These are phyloP conservation scores for Melastoma candidum DNA, from an alignment of 441 rosid genomes.

Conservation along the genomic window DNA sequence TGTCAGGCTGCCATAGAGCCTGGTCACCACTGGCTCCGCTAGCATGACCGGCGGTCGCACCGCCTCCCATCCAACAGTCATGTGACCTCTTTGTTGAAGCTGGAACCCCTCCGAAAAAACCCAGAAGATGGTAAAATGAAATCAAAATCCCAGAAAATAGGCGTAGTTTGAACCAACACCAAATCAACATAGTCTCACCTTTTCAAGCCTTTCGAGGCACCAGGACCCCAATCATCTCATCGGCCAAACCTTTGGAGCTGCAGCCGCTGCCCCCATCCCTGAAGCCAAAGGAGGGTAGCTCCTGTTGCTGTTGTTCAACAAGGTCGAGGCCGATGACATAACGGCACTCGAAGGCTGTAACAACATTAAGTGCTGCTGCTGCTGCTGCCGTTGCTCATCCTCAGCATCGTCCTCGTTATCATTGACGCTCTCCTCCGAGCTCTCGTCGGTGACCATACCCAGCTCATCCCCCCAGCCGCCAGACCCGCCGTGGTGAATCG, in stretches of 20 bases:
- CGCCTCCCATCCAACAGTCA: constrained; percentile 71
- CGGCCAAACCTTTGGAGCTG: constrained; percentile 39
- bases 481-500: constrained; percentile 63
- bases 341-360: constrained; percentile 48
- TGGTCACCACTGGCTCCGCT: constrained; percentile 40
- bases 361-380: constrained; percentile 45
- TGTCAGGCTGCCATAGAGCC: constrained; percentile 63
- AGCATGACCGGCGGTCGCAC: constrained; percentile 28
- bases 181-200: constrained; percentile 86
- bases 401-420: constrained; percentile 86
- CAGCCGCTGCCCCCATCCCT: constrained; percentile 15
- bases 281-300: constrained; percentile 39
- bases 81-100: constrained; percentile 89
- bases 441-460: constrained; percentile 30
- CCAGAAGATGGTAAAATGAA: constrained; percentile 12
- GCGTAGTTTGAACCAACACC: not conserved
- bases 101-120: constrained; percentile 13
- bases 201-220: constrained; percentile 99
- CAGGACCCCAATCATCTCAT: constrained; percentile 95
- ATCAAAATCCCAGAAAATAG: constrained; percentile 3
- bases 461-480: constrained; percentile 16
- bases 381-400: constrained; percentile 24
- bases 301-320: constrained; percentile 56
- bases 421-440: constrained; percentile 78
- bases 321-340: constrained; percentile 42